Base-by-base conservation (phyloP, 2,329 filamentous ascomycete genomes). In the Plenodomus biglobosus region DNA sequence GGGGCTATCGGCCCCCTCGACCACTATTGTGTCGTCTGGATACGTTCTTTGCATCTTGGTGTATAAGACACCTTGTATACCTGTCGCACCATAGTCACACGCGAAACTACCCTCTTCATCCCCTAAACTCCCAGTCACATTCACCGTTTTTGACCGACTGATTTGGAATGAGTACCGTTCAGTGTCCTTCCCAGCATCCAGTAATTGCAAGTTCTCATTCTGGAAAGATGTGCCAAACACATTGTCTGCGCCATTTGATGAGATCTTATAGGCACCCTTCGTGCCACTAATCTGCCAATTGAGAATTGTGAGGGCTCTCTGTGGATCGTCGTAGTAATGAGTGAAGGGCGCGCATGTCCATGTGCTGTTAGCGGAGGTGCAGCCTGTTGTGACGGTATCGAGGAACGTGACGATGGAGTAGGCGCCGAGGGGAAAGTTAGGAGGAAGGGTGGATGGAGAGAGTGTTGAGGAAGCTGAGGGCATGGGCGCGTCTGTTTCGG, bases 261-360 rank as follows among this genome's bases (percentile, higher is more conserved):
- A 83, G 53, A 85, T 80, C 38, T 71, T 71, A 67, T 79, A 84
- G 1, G 56, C 53, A 3, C 59, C 64, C 3, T 50, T 16, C 0
- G 73, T 70, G 1, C 73, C 71, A 2, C 69, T 68, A 48, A 88
- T 83, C 48, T 80, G 75, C 85, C 84, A 88, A 64, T 81, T 77
- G 67, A 87, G 86, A 6, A 77, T 80, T 0, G 80, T 75, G 3
- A 76, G 64, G 17, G 74, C 71, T 3, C 70, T 70, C 6, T 73
- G 65, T 8, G 65, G 61, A 13, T 74, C 68, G 15, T 71, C 56
- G 39, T 72, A 68, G 69, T 81, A 84, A 22, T 75, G 75, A 2
- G 69, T 72, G 60, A 79, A 81, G 1, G 85, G 83, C 51, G 78
- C 81, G 73, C 85, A 88, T 45, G 75, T 75, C 82, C 85, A 88